A percentile compares a stretch with the other conserved stretches of the same genome.
Evolutionary conservation across 306 rosid species (phyloP).

Genomic region (Vicia sativa): DNA sequence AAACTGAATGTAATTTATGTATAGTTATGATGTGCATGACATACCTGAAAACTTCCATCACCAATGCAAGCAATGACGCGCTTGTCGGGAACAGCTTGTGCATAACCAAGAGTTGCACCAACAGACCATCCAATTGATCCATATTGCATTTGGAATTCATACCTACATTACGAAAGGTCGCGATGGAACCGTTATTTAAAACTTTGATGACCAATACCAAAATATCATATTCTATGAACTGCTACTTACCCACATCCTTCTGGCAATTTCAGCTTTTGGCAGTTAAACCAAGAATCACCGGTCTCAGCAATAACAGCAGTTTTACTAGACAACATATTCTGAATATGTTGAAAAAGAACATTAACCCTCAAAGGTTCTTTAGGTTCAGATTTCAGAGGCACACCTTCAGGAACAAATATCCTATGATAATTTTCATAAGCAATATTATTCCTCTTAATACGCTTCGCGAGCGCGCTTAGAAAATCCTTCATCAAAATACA

Average conservation of each 20-base stretch:
- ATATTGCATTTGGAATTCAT: slow-evolving; percentile 1
- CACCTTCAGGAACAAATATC: slow-evolving; percentile 65
- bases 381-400: slow-evolving; percentile 52
- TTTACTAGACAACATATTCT: slow-evolving; percentile 20
- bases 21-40: background rate
- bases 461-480: slow-evolving; percentile 47
- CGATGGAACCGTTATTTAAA: background rate
- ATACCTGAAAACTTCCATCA: background rate
- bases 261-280: background rate
- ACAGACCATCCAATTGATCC: slow-evolving; percentile 7
- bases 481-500: slow-evolving; percentile 67
- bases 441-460: slow-evolving; percentile 42
- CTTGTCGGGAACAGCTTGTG: background rate
- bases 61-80: background rate
- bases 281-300: background rate
- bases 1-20: background rate
- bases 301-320: background rate
- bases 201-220: too few species aligned
- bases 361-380: slow-evolving; percentile 62
- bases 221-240: too few species aligned
- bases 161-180: background rate
- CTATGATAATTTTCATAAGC: slow-evolving; percentile 54
- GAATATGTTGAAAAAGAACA: slow-evolving; percentile 60
- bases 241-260: background rate
- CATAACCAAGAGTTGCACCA: slow-evolving; percentile 7